Base-by-base conservation (phyloP, 164 flowering plant genomes). In the Pachysandra terminalis region DNA sequence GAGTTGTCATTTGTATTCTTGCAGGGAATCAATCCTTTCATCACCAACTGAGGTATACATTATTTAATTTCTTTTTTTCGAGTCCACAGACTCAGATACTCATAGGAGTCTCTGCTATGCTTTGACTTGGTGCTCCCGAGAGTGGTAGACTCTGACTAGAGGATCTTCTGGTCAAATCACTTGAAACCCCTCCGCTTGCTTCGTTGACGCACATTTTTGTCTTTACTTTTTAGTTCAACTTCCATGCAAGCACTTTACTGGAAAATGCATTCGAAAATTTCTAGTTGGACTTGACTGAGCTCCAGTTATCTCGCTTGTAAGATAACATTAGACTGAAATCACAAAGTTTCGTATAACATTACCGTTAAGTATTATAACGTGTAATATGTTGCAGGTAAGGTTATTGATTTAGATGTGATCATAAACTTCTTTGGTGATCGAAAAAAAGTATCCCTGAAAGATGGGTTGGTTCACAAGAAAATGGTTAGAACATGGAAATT, bases 21-120 rank as follows among this genome's bases (percentile, higher is more conserved):
- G 72, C 70, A 79, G 90, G 79, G 89, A 85, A 48, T 76, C 81
- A 8, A 73, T 83, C 60, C 69, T 80, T 68, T 76, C 86, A 68
- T 77, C 85, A 21, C 83, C 83, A 17, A 24, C 82, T 56, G 85
- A 83, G 84, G 90, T 86, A 80, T 45, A 23, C 35, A 2, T 45
- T 45, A 10, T 45, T 45, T 15, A 10, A 10, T 45, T 45, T 15
- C 1, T 45, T 13, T 45, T 45, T 13, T 5, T 45, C 15, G 37
- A 32, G n/a, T n/a, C n/a, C n/a, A n/a, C n/a, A n/a, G n/a, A n/a
- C n/a, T n/a, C n/a, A n/a, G n/a, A n/a, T n/a, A n/a, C n/a, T n/a
- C n/a, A n/a, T n/a, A n/a, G n/a, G n/a, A n/a, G n/a, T n/a, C n/a
- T n/a, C n/a, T n/a, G n/a, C n/a, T n/a, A n/a, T n/a, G n/a, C n/a